Percentiles rank a stretch among this genome's conserved stretches.
These are phyloP conservation scores for Staphylotrichum longicolle DNA, from an alignment of 495 filamentous ascomycete species.

Conservation along the genomic window DNA sequence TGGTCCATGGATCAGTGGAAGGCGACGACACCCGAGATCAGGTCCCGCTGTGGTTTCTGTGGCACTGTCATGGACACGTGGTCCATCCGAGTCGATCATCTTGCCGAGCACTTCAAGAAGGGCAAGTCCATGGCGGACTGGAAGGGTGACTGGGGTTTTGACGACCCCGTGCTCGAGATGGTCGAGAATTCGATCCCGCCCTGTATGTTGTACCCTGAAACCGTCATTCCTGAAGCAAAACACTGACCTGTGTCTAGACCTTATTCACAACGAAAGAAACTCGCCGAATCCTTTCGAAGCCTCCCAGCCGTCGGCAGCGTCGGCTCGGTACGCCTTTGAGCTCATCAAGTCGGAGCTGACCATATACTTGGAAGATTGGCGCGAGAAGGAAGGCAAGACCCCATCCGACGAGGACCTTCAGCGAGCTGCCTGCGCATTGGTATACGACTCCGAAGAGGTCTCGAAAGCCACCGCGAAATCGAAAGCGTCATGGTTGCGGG, in stretches of 20 bases:
- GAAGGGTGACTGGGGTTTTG: constrained; percentile 73
- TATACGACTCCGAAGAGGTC: constrained; percentile 41
- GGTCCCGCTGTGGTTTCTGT: constrained; percentile 73
- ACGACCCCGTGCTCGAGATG: constrained; percentile 54
- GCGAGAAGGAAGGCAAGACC: constrained; percentile 28
- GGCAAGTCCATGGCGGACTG: constrained; percentile 67
- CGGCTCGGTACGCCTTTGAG: constrained; percentile 51
- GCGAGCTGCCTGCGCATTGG: constrained; percentile 42
- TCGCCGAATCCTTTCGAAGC: constrained; percentile 47
- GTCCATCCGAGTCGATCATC: constrained; percentile 60
- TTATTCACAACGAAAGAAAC: constrained; percentile 58
- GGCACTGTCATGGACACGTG: constrained; percentile 58
- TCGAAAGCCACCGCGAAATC: constrained; percentile 29
- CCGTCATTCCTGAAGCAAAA: no score
- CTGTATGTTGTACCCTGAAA: constrained; percentile 38
- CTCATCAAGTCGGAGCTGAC: constrained; percentile 51
- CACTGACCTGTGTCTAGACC: constrained; percentile 30
- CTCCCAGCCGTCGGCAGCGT: constrained; percentile 32
- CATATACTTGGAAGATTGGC: constrained; percentile 38
- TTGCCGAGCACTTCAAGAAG: constrained; percentile 67
- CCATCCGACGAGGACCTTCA: constrained; percentile 47
- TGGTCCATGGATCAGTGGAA: constrained; percentile 70
- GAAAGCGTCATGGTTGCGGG: constrained; percentile 52
- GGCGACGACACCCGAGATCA: constrained; percentile 53
- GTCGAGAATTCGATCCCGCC: constrained; percentile 67